Conservation (phyloP, 768 basidiomycete species). For the Agaricus blazei region DNA sequence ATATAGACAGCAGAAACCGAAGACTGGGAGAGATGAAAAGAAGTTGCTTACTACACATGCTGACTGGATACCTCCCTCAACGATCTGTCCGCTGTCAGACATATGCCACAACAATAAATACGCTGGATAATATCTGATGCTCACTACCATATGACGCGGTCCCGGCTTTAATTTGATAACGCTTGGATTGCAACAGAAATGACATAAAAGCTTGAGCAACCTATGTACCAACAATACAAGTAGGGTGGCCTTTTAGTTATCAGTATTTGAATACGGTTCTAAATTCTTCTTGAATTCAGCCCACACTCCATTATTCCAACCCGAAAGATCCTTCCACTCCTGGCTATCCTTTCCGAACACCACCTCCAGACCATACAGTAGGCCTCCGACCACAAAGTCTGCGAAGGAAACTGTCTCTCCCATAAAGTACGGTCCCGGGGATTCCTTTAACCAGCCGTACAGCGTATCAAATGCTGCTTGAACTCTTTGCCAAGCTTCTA, state of each 20-base stretch:
- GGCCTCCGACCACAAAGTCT: slow-evolving; percentile 9
- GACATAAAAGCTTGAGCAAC: background rate
- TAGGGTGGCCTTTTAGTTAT: background rate
- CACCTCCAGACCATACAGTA: slow-evolving; percentile 5
- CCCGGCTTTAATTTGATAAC: too few relatives aligned
- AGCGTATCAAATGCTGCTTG: slow-evolving; percentile 3
- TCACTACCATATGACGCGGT: too few relatives aligned
- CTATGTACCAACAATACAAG: too few relatives aligned
- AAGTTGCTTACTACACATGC: too few relatives aligned
- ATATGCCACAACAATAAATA: too few relatives aligned
- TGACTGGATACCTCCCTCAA: too few relatives aligned
- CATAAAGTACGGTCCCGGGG: background rate
- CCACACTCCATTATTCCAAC: slow-evolving; percentile 19
- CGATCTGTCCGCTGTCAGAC: too few relatives aligned
- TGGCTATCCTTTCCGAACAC: slow-evolving; percentile 14
- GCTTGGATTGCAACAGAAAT: background rate
- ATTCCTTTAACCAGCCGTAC: slow-evolving; percentile 8
- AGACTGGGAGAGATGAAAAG: too few relatives aligned
- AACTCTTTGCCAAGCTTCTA: slow-evolving; percentile 1
- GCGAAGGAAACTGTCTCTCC: slow-evolving; percentile 11
- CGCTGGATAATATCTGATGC: too few relatives aligned
- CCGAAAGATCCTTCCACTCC: slow-evolving; percentile 16
- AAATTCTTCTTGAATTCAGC: slow-evolving; percentile 6
- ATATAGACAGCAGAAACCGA: too few relatives aligned
- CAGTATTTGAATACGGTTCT: slow-evolving; percentile 3